Evolutionary conservation across 306 rosid genomes (phyloP).

Genomic region (Rosa rugosa): DNA sequence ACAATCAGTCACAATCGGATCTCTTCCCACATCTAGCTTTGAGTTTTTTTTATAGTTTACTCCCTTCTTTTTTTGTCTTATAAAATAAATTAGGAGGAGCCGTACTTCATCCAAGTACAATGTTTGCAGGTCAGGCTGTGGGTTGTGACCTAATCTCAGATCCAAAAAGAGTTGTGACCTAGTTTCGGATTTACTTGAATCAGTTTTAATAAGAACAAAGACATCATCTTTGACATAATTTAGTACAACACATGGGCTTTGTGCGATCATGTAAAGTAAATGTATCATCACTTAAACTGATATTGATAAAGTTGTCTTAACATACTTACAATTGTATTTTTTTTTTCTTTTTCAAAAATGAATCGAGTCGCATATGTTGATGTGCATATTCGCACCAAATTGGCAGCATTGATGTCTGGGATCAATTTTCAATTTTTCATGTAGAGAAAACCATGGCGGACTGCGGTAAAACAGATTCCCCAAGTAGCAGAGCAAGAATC

Average conservation of each 20-base stretch:
- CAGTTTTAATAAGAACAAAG: not conserved
- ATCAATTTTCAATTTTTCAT: no score
- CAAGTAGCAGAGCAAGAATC: not conserved
- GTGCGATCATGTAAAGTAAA: not conserved
- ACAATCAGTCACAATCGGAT: slow-evolving; percentile 14
- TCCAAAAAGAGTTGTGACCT: not conserved
- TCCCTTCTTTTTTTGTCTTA: not conserved
- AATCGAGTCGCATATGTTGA: not conserved
- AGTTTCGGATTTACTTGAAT: not conserved
- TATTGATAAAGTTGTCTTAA: not conserved
- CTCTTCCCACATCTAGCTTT: not conserved
- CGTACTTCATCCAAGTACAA: slow-evolving; percentile 35
- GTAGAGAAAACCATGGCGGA: no score
- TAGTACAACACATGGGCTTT: not conserved
- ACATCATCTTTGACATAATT: not conserved
- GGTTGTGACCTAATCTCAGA: not conserved
- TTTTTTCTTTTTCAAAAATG: no score
- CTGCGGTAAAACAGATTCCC: no score
- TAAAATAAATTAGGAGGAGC: slow-evolving; percentile 6
- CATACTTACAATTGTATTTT: no score
- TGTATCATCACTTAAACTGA: no score
- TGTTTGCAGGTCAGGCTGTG: not conserved
- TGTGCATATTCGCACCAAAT: no score
- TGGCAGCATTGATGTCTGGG: no score
- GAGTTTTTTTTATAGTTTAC: not conserved